Conservation (phyloP, 2,329 filamentous ascomycete genomes). For the Talaromyces albobiverticillius region DNA sequence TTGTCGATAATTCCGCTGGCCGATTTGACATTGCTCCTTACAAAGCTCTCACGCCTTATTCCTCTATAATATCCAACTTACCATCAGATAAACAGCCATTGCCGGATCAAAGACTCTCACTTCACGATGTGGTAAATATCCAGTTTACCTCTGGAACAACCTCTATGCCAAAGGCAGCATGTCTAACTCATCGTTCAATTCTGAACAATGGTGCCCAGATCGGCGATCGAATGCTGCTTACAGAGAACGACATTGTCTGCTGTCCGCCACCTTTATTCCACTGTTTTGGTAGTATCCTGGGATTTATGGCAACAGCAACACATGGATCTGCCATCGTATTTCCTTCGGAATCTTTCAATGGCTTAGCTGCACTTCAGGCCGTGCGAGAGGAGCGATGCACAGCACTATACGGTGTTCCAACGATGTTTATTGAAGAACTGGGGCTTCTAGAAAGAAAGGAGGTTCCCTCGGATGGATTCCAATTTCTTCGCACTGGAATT, state of each 20-base stretch:
- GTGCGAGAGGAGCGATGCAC: conserved; percentile 64
- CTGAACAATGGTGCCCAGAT: conserved; percentile 90
- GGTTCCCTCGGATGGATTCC: conserved; percentile 53
- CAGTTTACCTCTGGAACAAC: conserved; percentile 98
- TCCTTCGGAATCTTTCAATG: conserved; percentile 82
- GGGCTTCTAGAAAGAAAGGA: conserved; percentile 64
- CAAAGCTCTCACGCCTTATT: conserved; percentile 46
- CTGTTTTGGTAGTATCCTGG: conserved; percentile 88
- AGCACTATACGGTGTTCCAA: conserved; percentile 82
- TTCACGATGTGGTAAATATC: conserved; percentile 81
- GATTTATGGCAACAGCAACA: conserved; percentile 94
- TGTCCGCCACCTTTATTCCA: conserved; percentile 59
- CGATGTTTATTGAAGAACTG: conserved; percentile 90
- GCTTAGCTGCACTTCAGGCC: conserved; percentile 64
- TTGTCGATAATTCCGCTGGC: conserved; percentile 73
- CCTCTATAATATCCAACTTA: conserved; percentile 44
- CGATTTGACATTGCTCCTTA: conserved; percentile 48
- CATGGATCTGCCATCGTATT: conserved; percentile 78
- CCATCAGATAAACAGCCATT: conserved; percentile 41
- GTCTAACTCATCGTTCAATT: conserved; percentile 79
- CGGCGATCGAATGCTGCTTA: conserved; percentile 78
- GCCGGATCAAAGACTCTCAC: conserved; percentile 47
- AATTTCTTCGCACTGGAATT: conserved; percentile 79
- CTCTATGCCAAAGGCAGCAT: conserved; percentile 84
- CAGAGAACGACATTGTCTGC: conserved; percentile 65